These are phyloP conservation scores for Purpureocillium lavendulum DNA, from an alignment of 2,329 filamentous ascomycete species.

Conservation along the genomic window DNA sequence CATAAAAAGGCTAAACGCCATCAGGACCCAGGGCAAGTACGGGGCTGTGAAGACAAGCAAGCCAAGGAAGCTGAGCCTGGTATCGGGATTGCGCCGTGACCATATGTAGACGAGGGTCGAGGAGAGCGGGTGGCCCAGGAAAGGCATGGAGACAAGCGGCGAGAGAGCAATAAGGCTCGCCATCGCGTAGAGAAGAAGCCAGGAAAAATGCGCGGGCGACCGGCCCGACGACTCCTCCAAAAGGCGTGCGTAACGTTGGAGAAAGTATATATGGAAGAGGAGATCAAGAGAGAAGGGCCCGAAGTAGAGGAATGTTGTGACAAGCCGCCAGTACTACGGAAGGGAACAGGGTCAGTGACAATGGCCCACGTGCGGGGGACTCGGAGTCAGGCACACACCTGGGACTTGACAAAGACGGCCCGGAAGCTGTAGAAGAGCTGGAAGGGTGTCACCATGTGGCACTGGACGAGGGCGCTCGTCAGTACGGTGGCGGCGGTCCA, in stretches of 20 bases:
- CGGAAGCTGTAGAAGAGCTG: constrained; percentile 96
- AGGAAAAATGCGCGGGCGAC: constrained; percentile 88
- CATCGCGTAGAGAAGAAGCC: constrained; percentile 83
- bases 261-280: constrained; percentile 96
- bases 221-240: constrained; percentile 91
- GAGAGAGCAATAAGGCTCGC: constrained; percentile 72
- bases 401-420: constrained; percentile 82
- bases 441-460: constrained; percentile 83
- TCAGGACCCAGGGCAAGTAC: constrained; percentile 91
- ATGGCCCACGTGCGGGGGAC: constrained; percentile 1
- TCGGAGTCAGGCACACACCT: constrained; percentile 48
- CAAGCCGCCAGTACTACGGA: constrained; percentile 83
- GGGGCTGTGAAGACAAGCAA: constrained; percentile 87
- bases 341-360: constrained; percentile 5
- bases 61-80: constrained; percentile 79
- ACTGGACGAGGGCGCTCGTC: constrained; percentile 85
- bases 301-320: constrained; percentile 96
- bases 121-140: constrained; percentile 86
- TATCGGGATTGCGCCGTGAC: constrained; percentile 90
- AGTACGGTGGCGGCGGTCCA: constrained; percentile 92
- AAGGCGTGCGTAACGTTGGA: constrained; percentile 90
- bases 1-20: constrained; percentile 85
- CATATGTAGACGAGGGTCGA: constrained; percentile 97
- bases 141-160: constrained; percentile 83
- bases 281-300: constrained; percentile 90